Conservation (phyloP, 2,329 filamentous ascomycete species). For the Leptosphaerulina australis region DNA sequence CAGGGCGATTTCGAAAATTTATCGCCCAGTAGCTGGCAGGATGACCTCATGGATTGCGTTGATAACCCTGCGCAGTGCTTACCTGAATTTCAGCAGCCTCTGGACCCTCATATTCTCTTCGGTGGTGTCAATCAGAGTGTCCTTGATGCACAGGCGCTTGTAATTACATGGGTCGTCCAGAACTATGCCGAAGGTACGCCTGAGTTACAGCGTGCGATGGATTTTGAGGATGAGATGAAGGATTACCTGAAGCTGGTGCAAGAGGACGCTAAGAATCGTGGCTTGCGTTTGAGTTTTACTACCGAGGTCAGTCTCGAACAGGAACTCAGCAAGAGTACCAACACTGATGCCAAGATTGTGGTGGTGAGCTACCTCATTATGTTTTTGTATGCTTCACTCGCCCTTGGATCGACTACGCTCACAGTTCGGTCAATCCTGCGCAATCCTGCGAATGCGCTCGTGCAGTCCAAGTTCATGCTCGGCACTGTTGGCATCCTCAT, state of each 20-base stretch:
- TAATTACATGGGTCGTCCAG: constrained; percentile 93
- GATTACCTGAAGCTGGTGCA: constrained; percentile 77
- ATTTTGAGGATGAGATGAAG: constrained; percentile 85
- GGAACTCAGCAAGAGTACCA: constrained; percentile 96
- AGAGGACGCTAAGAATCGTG: constrained; percentile 75
- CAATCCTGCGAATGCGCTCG: constrained; percentile 82
- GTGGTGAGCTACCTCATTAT: constrained; percentile 97
- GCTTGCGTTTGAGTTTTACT: constrained; percentile 88
- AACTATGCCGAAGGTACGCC: constrained; percentile 78
- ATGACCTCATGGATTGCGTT: constrained; percentile 74
- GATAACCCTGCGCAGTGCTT: constrained; percentile 80
- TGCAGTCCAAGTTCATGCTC: constrained; percentile 95
- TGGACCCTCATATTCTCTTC: constrained; percentile 83
- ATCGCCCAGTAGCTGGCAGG: constrained; percentile 71
- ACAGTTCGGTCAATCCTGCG: constrained; percentile 76
- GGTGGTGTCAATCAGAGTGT: constrained; percentile 76
- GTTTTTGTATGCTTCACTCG: constrained; percentile 95
- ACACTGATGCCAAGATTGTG: constrained; percentile 96
- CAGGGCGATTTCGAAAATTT: constrained; percentile 68
- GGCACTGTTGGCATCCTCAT: constrained; percentile 95
- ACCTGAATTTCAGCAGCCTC: constrained; percentile 85
- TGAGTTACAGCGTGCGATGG: constrained; percentile 75
- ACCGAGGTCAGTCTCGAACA: constrained; percentile 94
- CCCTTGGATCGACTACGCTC: constrained; percentile 85
- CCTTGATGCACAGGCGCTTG: constrained; percentile 76